Percentiles rank a stretch among this genome's conserved stretches.
Conservation (phyloP, 1,284 basidiomycete species). For the Ceratobasidium sp. region DNA sequence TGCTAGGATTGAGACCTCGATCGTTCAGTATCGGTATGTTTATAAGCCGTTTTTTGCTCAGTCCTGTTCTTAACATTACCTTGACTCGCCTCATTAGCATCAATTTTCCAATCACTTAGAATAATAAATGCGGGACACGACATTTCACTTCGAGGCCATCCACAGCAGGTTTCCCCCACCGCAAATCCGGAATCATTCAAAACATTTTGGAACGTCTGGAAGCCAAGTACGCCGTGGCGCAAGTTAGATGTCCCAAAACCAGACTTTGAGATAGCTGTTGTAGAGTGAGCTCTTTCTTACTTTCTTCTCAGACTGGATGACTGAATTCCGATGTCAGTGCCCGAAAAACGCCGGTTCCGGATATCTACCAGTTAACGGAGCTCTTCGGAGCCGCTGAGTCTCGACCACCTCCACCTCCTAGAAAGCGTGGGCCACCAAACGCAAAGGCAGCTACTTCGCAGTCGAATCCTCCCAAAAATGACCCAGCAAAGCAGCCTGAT, state of each 20-base stretch:
- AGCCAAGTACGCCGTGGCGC: constrained; percentile 85
- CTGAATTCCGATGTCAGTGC: constrained; percentile 60
- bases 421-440: constrained; percentile 41
- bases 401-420: constrained; percentile 43
- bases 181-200: constrained; percentile 70
- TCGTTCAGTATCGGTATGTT: constrained; percentile 63
- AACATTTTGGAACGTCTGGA: constrained; percentile 92
- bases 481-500: constrained; percentile 38
- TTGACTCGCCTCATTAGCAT: constrained; percentile 59
- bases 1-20: constrained; percentile 58
- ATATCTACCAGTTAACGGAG: constrained; percentile 70
- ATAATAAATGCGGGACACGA: constrained; percentile 75
- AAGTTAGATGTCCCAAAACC: constrained; percentile 82
- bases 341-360: constrained; percentile 75
- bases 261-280: constrained; percentile 87
- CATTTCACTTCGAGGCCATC: constrained; percentile 56
- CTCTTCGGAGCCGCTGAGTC: constrained; percentile 65
- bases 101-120: constrained; percentile 76
- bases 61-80: neutral
- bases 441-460: constrained; percentile 54
- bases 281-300: constrained; percentile 72
- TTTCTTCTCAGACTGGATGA: neutral
- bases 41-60: constrained; percentile 13
- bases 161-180: constrained; percentile 49
- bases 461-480: constrained; percentile 47